Evolutionary conservation across 257 asterid species (phyloP).

Genomic region (Solanum pinnatisectum): DNA sequence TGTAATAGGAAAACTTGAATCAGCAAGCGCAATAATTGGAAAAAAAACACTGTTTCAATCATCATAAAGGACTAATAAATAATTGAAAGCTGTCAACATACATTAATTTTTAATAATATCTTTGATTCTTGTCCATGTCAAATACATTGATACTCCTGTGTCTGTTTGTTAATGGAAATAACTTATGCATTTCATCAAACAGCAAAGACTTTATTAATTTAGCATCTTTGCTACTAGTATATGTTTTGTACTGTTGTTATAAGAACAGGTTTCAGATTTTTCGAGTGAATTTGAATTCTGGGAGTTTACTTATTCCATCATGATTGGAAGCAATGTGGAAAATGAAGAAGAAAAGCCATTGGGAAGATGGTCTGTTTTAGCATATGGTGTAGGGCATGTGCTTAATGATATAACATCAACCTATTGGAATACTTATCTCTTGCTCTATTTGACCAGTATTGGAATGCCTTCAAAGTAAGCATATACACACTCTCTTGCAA

Average conservation of each 20-base stretch:
- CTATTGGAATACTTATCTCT: slow-evolving; percentile 86
- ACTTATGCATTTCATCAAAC: not conserved
- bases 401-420: slow-evolving; percentile 89
- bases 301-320: not conserved
- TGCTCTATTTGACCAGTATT: slow-evolving; percentile 75
- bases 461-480: slow-evolving; percentile 74
- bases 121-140: not conserved
- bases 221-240: not conserved
- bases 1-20: not conserved
- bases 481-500: not conserved
- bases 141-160: not conserved
- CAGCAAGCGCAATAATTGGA: not conserved
- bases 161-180: not conserved
- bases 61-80: not conserved
- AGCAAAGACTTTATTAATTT: not conserved
- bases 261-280: not conserved
- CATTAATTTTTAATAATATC: not conserved
- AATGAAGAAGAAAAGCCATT: slow-evolving; percentile 34
- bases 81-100: not conserved
- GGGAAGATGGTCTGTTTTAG: slow-evolving; percentile 48
- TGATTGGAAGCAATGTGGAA: slow-evolving; percentile 26
- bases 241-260: not conserved
- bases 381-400: slow-evolving; percentile 90
- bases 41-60: not conserved
- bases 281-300: not conserved